Percentiles rank a stretch among this genome's conserved stretches.
These are phyloP conservation scores for Pseudopediastrum boryanum DNA, from an alignment of 139 green algal genomes.

Conservation along the genomic window DNA sequence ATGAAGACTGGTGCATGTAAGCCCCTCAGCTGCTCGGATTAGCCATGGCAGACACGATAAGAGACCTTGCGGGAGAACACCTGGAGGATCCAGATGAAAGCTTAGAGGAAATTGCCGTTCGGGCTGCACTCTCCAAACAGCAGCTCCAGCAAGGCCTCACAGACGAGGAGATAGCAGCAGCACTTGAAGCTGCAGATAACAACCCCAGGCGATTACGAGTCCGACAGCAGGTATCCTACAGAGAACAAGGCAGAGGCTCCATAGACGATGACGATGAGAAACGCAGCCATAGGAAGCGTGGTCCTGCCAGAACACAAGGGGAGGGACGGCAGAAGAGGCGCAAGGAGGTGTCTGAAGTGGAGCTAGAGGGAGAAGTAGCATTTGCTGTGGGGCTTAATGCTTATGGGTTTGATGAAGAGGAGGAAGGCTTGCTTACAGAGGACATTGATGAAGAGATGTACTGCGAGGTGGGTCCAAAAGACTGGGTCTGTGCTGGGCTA, in stretches of 20 bases:
- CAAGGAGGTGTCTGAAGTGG: neutral
- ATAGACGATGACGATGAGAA: neutral
- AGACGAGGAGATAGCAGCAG: neutral
- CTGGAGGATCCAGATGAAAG: neutral
- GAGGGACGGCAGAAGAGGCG: slow-evolving; percentile 7
- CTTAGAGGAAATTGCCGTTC: neutral
- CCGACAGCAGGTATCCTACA: neutral
- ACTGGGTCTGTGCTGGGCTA: neutral
- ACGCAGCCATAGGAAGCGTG: slow-evolving; percentile 10
- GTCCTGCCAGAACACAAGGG: neutral
- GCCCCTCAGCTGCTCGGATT: neutral
- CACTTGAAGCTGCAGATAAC: neutral
- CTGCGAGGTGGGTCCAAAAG: neutral
- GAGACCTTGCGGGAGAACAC: neutral
- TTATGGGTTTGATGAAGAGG: slow-evolving; percentile 37
- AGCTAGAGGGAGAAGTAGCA: slow-evolving; percentile 23
- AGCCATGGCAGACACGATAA: neutral
- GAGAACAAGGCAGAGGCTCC: neutral
- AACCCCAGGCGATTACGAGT: neutral
- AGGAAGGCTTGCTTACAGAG: slow-evolving; percentile 56
- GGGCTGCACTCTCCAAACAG: neutral
- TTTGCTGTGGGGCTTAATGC: slow-evolving; percentile 47
- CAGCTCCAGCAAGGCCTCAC: neutral
- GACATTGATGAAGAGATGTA: slow-evolving; percentile 46
- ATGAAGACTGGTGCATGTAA: neutral